phyloP scores from a whole-genome alignment of 2,329 filamentous ascomycete species.

The Samsoniella hepiali region DNA sequence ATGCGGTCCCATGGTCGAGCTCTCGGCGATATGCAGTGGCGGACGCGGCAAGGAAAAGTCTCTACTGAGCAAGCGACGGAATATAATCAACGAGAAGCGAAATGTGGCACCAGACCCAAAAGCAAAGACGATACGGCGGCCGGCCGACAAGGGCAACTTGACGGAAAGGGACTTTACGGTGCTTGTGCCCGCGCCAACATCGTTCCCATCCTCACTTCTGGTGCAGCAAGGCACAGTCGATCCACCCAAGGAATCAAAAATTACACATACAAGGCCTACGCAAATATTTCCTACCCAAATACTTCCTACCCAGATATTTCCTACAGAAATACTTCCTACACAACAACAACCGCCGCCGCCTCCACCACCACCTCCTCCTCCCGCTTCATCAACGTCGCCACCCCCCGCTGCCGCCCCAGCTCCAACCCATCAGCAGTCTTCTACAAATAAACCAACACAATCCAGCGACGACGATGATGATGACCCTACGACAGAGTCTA shows the following conservation, averaged over 20 bases:
- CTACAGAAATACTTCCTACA: background rate
- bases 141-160: background rate
- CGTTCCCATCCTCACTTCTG: conserved; percentile 25
- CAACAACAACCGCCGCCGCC: background rate
- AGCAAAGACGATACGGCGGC: too few relatives aligned
- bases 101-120: background rate
- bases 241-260: background rate
- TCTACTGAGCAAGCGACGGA: background rate
- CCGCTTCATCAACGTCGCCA: background rate
- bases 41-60: background rate
- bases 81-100: background rate
- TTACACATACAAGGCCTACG: background rate
- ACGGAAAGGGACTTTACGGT: conserved; percentile 29
- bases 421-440: background rate
- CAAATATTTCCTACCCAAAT: background rate
- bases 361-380: background rate
- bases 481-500: background rate
- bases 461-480: background rate
- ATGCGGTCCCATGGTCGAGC: conserved; percentile 42
- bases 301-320: background rate
- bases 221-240: background rate
- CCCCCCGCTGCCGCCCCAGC: background rate
- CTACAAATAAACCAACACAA: background rate
- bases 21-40: conserved; percentile 36
- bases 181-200: conserved; percentile 32